Base-by-base conservation (phyloP, 352 stramenopile species). In the Phytophthora macrochlamydospora region DNA sequence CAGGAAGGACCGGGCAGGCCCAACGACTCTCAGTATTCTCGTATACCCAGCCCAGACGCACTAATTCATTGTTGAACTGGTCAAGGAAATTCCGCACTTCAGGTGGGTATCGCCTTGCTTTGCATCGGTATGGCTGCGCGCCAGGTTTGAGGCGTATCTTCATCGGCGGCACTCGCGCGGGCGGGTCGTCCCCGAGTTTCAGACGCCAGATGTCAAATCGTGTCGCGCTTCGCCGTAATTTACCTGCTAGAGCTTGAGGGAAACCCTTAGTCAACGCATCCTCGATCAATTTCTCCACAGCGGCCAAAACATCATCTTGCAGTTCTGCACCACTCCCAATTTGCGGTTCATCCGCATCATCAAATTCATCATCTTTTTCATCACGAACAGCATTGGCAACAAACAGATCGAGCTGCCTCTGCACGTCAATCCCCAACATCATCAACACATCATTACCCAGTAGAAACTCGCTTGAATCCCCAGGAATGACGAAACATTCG, bases 61-160 rank as follows among this genome's bases (percentile, higher is more conserved):
- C 60, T 30, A 65, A 33, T 35, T 42, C 52, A 1, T 59, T 31
- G 42, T 54, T 67, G 44, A 67, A 67, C 9, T 43, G 56, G 28
- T 61, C 67, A 1, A 65, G 56, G 11, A 79, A 71, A 8, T 35
- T 46, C n/a, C 56, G 59, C 3, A 56, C 51, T 11, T 59, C 58
- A 11, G 58, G 58, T 6, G 50, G 42, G 12, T 66, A 66, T n/a
- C 56, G 48, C 42, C 44, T 38, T 32, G 32, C 42, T 28, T 59
- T 66, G 0, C 43, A 33, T 38, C 57, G 60, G 43, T 52, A 60
- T 7, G 51, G 28, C n/a, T 44, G 30, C 13, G 24, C 56, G 3
- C 56, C 63, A 2, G 42, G 18, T 33, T 65, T 58, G 56, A 65
- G 29, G 31, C 30, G 44, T 3, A 71, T 13, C 18, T 24, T 52